Evolutionary conservation across 2,329 filamentous ascomycete genomes (phyloP), one percentile per base, ranked within the genome.

Genomic region (Elsinoe arachidis): DNA sequence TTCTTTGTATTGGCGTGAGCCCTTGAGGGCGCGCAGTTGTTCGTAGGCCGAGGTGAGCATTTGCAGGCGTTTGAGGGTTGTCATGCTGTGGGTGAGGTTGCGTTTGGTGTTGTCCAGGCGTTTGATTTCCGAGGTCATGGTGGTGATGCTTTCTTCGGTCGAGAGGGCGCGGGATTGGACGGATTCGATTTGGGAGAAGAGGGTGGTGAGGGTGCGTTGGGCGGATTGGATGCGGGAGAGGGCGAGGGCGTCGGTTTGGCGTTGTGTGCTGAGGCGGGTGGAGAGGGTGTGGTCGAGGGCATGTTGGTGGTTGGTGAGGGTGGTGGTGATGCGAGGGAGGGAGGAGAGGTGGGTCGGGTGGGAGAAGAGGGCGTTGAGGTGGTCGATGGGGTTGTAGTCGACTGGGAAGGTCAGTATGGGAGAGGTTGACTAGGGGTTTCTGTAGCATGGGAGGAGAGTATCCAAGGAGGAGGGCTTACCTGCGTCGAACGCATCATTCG

Each of bases 41-140:
- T 97, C 93, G 73, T 97, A 99, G n/a, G 93, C 93, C 2, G 93
- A 97, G 4, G 93, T 97, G 69, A 99, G 76, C 93, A 99, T 99
- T 78, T 99, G 93, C 65, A 99, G 79, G 47, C 93, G 82, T 77
- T 99, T 99, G 67, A 99, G 78, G 19, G 92, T 92, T 43, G 93
- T 99, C 93, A 99, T 99, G 63, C 90, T 96, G 56, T 95, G 80
- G 9, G 93, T 96, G 61, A 99, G 79, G 73, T 99, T 99, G 72
- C 87, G 87, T 78, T 99, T 99, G 37, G 93, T 96, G 71, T 88
- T 88, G 73, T 99, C 93, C 62, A 99, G 80, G 63, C 92, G 85
- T 76, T 99, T 99, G 71, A 99, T 99, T 68, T 99, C 93, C 59
- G 93, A 90, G 60, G 93, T 99, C 93, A 99, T 99, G 64, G 90